A percentile compares a stretch with the other conserved stretches of the same genome.
Evolutionary conservation across 2,329 filamentous ascomycete species (phyloP).

Genomic region (Venturia nashicola): DNA sequence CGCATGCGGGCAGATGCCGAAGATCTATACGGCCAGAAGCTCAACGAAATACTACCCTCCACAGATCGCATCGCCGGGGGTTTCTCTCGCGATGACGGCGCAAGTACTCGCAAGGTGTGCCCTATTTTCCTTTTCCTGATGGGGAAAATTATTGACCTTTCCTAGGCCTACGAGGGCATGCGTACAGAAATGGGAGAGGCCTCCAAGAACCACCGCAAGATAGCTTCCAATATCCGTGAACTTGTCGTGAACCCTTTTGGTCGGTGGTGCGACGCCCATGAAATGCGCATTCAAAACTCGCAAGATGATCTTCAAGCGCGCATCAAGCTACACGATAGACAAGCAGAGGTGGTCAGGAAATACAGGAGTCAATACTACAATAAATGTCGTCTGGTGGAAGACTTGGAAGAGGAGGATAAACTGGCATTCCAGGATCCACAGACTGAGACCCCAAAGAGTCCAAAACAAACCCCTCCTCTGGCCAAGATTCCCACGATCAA

Average conservation of each 20-base stretch:
- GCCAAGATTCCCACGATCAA: constrained; percentile 72
- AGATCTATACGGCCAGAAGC: constrained; percentile 69
- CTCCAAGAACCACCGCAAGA: constrained; percentile 81
- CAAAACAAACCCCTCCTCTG: background rate
- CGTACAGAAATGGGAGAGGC: constrained; percentile 87
- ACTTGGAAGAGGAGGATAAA: constrained; percentile 97
- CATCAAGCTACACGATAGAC: constrained; percentile 87
- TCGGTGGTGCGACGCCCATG: constrained; percentile 93
- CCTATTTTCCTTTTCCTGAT: background rate
- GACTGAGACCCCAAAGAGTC: constrained; percentile 37
- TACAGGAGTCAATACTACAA: constrained; percentile 96
- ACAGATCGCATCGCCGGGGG: constrained; percentile 75
- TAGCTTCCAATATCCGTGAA: constrained; percentile 90
- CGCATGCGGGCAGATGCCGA: constrained; percentile 93
- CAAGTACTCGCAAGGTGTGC: constrained; percentile 81
- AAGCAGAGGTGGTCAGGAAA: constrained; percentile 83
- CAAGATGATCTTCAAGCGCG: constrained; percentile 86
- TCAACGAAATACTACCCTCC: constrained; percentile 69
- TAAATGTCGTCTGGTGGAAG: constrained; percentile 91
- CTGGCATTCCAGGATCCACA: constrained; percentile 85
- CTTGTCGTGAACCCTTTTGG: constrained; percentile 89
- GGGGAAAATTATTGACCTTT: background rate
- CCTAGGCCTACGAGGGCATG: constrained; percentile 83
- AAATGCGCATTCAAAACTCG: constrained; percentile 78
- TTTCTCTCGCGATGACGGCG: constrained; percentile 85